phyloP scores from a whole-genome alignment of 2,329 filamentous ascomycete species.

The Cladosporium sphaerospermum region DNA sequence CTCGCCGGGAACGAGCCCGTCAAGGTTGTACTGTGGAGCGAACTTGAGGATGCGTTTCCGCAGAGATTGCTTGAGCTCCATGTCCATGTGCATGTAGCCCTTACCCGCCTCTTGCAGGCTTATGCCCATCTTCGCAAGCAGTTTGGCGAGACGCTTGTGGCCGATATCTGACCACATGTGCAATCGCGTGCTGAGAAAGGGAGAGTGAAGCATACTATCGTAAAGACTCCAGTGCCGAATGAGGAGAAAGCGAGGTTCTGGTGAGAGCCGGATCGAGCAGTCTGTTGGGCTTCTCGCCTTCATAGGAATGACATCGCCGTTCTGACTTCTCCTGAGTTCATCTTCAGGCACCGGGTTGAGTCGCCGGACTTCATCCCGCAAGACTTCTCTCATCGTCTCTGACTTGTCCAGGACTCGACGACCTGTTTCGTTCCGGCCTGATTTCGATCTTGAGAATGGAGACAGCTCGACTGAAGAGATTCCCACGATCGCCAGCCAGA shows the following conservation, averaged over 20 bases:
- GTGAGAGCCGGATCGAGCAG: constrained; percentile 83
- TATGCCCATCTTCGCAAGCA: constrained; percentile 96
- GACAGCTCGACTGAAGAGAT: constrained; percentile 87
- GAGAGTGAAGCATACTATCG: constrained; percentile 96
- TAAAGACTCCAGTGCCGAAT: constrained; percentile 96
- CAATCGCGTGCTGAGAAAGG: constrained; percentile 83
- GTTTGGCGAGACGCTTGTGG: constrained; percentile 81
- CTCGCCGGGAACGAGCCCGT: constrained; percentile 80
- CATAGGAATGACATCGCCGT: constrained; percentile 81
- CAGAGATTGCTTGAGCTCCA: constrained; percentile 84
- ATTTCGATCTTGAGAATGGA: constrained; percentile 42
- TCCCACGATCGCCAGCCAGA: constrained; percentile 93
- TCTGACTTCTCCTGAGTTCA: constrained; percentile 46
- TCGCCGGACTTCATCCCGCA: constrained; percentile 89
- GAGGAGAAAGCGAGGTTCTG: constrained; percentile 86
- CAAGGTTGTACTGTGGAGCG: constrained; percentile 85
- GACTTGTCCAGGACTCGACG: constrained; percentile 58
- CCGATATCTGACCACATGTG: constrained; percentile 93
- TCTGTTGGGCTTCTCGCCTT: constrained; percentile 85
- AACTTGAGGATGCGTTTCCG: constrained; percentile 84
- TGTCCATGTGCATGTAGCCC: constrained; percentile 97
- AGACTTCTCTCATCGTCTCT: constrained; percentile 73
- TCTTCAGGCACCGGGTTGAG: constrained; percentile 70
- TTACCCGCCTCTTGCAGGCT: constrained; percentile 90
- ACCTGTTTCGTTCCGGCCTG: constrained; percentile 49